phyloP scores from a whole-genome alignment of 2,329 filamentous ascomycete species.

The Sporothrix schenckii region DNA sequence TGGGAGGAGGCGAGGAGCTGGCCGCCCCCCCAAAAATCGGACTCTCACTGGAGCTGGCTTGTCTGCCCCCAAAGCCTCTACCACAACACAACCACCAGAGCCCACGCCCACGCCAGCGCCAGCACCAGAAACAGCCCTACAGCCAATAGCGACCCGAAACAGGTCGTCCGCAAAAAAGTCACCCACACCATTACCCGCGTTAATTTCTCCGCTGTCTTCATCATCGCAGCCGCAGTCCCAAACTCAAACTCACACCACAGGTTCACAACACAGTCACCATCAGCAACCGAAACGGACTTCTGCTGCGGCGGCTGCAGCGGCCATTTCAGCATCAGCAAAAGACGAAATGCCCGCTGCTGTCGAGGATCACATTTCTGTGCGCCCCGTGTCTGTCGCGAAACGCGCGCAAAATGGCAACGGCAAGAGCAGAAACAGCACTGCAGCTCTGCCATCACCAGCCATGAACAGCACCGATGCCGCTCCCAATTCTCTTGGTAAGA shows the following conservation, averaged over 20 bases:
- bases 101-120: constrained; percentile 30
- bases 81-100: constrained; percentile 25
- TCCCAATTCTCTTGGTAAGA: constrained; percentile 37
- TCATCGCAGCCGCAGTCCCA: constrained; percentile 6
- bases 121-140: constrained; percentile 34
- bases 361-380: constrained; percentile 31
- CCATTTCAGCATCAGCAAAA: constrained; percentile 26
- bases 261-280: constrained; percentile 28
- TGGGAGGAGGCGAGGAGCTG: constrained; percentile 34
- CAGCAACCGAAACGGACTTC: constrained; percentile 26
- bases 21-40: constrained; percentile 33
- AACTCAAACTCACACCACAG: constrained; percentile 27
- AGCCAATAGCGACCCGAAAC: constrained; percentile 41
- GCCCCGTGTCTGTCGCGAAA: constrained; percentile 30
- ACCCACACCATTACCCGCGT: constrained; percentile 30
- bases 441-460: constrained; percentile 22
- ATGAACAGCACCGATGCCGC: constrained; percentile 21
- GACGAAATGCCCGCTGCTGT: constrained; percentile 34
- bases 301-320: constrained; percentile 31
- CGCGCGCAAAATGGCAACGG: constrained; percentile 33
- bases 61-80: not conserved
- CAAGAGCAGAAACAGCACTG: constrained; percentile 27
- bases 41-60: constrained; percentile 7
- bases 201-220: constrained; percentile 36
- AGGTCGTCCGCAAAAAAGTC: constrained; percentile 40